These are phyloP conservation scores for Rhytidiadelphus loreus DNA, from an alignment of 225 moss, liverwort and hornwort genomes.

Conservation along the genomic window DNA sequence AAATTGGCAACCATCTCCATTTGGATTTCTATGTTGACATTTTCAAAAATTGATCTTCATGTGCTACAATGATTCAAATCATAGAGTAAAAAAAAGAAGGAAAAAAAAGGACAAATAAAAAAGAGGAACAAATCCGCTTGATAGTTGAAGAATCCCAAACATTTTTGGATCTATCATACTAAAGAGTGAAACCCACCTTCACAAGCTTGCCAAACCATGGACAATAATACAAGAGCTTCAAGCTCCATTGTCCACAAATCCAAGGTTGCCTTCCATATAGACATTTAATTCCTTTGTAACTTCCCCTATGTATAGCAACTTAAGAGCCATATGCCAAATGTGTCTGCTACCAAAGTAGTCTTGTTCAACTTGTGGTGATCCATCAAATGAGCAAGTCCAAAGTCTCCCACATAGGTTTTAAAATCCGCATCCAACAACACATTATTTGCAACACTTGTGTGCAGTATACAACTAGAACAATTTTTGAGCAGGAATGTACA, in stretches of 20 bases:
- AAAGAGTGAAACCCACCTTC: no score
- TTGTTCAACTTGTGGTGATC: background rate
- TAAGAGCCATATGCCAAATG: background rate
- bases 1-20: rapidly evolving
- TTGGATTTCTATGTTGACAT: no score
- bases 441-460: background rate
- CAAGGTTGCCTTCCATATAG: background rate
- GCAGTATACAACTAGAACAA: background rate
- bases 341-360: background rate
- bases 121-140: no score
- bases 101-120: no score
- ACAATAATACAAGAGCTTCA: no score
- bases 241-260: background rate
- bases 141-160: no score
- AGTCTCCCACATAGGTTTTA: background rate
- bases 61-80: no score
- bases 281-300: background rate
- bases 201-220: no score
- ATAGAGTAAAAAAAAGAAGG: no score
- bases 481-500: background rate
- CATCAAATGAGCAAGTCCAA: background rate
- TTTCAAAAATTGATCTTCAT: no score
- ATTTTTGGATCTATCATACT: no score
- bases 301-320: background rate
- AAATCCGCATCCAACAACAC: background rate